A percentile compares a stretch with the other conserved stretches of the same genome.
phyloP scores from a whole-genome alignment of 2,329 filamentous ascomycete genomes.

The Blastomyces emzantsi region DNA sequence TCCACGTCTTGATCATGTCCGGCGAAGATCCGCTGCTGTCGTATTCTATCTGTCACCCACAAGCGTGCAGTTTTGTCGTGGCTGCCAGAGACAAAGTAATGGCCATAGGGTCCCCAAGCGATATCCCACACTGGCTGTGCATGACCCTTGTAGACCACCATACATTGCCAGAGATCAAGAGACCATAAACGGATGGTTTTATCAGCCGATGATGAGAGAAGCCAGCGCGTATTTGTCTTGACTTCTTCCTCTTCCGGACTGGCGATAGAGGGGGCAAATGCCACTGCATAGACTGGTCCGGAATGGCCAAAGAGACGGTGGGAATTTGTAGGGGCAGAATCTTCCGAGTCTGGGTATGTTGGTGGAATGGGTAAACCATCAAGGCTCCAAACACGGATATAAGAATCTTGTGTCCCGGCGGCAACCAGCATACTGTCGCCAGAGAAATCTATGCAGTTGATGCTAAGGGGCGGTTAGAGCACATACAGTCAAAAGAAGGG shows the following conservation, averaged over 20 bases:
- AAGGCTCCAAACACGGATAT: conserved; percentile 88
- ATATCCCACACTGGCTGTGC: conserved; percentile 83
- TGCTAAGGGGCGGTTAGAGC: conserved; percentile 40
- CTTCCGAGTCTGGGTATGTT: conserved; percentile 49
- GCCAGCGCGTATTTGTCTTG: conserved; percentile 58
- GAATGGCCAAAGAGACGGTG: conserved; percentile 76
- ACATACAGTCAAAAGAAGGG: conserved; percentile 9
- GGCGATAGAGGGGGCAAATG: conserved; percentile 67
- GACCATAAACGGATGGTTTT: conserved; percentile 88
- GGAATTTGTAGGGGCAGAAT: conserved; percentile 61
- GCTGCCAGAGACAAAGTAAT: conserved; percentile 84
- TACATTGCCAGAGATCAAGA: conserved; percentile 79
- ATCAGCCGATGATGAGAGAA: conserved; percentile 82
- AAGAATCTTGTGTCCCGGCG: conserved; percentile 84
- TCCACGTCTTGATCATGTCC: conserved; percentile 94
- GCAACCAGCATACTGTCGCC: conserved; percentile 82
- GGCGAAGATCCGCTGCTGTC: conserved; percentile 75
- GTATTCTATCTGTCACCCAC: conserved; percentile 89
- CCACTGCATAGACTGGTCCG: conserved; percentile 77
- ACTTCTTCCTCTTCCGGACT: conserved; percentile 42
- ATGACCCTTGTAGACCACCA: conserved; percentile 91
- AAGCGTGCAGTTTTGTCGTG: conserved; percentile 85
- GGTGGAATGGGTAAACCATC: conserved; percentile 74
- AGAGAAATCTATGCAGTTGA: conserved; percentile 93
- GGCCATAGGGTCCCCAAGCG: conserved; percentile 82